A percentile compares a stretch with the other conserved stretches of the same genome.
These are phyloP conservation scores for Sphagnum contortum DNA, from an alignment of 225 moss, liverwort and hornwort species.

Conservation along the genomic window DNA sequence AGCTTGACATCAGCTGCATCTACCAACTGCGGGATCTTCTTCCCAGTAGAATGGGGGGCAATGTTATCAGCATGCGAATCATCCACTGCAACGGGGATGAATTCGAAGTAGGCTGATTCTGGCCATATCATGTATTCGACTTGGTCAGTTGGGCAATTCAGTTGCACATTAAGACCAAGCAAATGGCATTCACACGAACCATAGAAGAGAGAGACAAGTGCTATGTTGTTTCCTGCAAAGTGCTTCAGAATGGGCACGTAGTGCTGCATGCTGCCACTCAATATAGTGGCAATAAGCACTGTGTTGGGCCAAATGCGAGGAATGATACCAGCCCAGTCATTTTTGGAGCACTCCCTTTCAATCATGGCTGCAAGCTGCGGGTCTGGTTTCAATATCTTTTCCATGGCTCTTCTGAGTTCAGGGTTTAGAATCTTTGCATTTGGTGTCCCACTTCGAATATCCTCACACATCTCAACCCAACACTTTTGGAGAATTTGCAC, in stretches of 20 bases:
- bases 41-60: slow-evolving; percentile 6
- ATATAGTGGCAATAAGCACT: slow-evolving; percentile 28
- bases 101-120: slow-evolving; percentile 57
- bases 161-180: slow-evolving; percentile 49
- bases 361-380: slow-evolving; percentile 24
- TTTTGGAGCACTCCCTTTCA: slow-evolving; percentile 31
- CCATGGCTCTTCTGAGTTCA: slow-evolving; percentile 17
- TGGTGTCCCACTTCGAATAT: slow-evolving; percentile 55
- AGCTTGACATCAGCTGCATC: slow-evolving; percentile 55
- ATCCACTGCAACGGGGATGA: slow-evolving; percentile 29
- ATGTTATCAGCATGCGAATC: neutral
- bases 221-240: slow-evolving; percentile 33
- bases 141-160: slow-evolving; percentile 39
- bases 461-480: slow-evolving; percentile 53
- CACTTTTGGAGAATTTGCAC: slow-evolving; percentile 7
- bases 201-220: slow-evolving; percentile 37
- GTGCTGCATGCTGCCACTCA: slow-evolving; percentile 64
- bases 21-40: slow-evolving; percentile 15
- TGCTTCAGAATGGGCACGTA: slow-evolving; percentile 47
- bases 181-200: slow-evolving; percentile 43
- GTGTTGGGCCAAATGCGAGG: slow-evolving; percentile 68
- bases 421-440: slow-evolving; percentile 18
- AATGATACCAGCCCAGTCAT: slow-evolving; percentile 57
- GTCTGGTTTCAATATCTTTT: slow-evolving; percentile 20
- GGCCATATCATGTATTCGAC: slow-evolving; percentile 62